Evolutionary conservation across 106 monocot species (phyloP), one percentile per base, ranked within the genome.

Genomic region (Posidonia australis): DNA sequence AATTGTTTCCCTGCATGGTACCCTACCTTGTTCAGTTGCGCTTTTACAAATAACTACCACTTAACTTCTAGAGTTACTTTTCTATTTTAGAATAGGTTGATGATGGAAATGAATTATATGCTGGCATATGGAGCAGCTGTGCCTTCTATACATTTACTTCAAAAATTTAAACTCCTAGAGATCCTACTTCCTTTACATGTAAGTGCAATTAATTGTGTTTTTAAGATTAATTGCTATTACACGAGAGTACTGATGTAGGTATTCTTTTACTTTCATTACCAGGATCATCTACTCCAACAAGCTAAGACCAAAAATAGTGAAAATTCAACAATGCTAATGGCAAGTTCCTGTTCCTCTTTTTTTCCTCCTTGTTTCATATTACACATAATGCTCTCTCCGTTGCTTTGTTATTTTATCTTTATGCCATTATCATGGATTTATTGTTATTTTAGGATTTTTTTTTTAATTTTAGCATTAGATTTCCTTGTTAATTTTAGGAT

Each of bases 21-120:
- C 5, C 7, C 14, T 62, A 16, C 25, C 47, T 5, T 49, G 6
- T 16, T 13, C 20, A 17, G n/a, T n/a, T n/a, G n/a, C n/a, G n/a
- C n/a, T n/a, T n/a, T n/a, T n/a, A n/a, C n/a, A n/a, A n/a, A 9
- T 16, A 7, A 13, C n/a, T 12, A 27, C 19, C 6, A 59, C 23
- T 54, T 24, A 20, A 54, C 27, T 66, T 36, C 18, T 64, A 23
- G 56, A 19, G 13, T 24, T 63, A 62, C 29, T 54, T 13, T 72
- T 46, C 44, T 54, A 78, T 74, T 67, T 22, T 82, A 96, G 96
- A 42, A 68, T 77, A 86, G 96, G 58, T 60, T 96, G 73, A 60
- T 87, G 82, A 72, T 96, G 90, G 96, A 96, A 79, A 54, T 96
- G 73, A 82, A 96, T 77, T 90, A 77, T 68, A 82, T 96, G 82